These are phyloP conservation scores for Tilletia horrida DNA, from an alignment of 1,284 basidiomycete species.

Conservation along the genomic window DNA sequence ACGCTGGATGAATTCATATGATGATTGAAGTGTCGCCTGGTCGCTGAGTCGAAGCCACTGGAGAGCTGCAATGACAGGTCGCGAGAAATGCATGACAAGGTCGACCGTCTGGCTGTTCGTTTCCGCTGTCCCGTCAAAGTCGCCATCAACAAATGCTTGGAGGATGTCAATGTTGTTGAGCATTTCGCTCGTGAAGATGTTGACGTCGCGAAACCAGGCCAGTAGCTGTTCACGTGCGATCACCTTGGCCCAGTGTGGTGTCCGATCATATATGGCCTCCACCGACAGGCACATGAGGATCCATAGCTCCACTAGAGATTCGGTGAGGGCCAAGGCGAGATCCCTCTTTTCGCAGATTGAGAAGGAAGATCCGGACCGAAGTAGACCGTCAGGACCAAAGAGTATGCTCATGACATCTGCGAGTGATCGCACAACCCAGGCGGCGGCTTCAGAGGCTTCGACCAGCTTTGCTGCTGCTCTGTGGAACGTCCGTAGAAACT, in stretches of 20 bases:
- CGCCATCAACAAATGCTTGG: constrained; percentile 28
- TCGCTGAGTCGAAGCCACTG: constrained; percentile 54
- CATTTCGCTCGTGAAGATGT: constrained; percentile 48
- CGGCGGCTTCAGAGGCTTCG: constrained; percentile 43
- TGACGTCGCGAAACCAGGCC: constrained; percentile 52
- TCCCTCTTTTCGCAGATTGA: constrained; percentile 32
- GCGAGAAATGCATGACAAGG: constrained; percentile 34
- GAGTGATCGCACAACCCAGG: constrained; percentile 44
- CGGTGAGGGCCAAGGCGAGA: background rate
- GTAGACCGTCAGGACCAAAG: constrained; percentile 45
- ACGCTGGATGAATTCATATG: constrained; percentile 42
- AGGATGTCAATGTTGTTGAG: constrained; percentile 41
- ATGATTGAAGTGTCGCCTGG: constrained; percentile 48
- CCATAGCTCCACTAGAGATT: constrained; percentile 32
- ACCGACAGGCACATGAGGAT: constrained; percentile 43
- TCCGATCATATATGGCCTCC: constrained; percentile 44
- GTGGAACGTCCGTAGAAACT: constrained; percentile 37
- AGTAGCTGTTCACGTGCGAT: constrained; percentile 41
- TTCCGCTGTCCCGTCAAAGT: constrained; percentile 12
- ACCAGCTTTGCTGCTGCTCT: constrained; percentile 30
- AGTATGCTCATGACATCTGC: constrained; percentile 50
- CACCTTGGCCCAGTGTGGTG: constrained; percentile 45
- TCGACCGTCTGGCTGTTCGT: constrained; percentile 27
- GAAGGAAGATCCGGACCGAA: constrained; percentile 43
- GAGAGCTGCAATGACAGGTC: constrained; percentile 27